Conservation (phyloP, 768 basidiomycete genomes). For the Leccinellum luteum region DNA sequence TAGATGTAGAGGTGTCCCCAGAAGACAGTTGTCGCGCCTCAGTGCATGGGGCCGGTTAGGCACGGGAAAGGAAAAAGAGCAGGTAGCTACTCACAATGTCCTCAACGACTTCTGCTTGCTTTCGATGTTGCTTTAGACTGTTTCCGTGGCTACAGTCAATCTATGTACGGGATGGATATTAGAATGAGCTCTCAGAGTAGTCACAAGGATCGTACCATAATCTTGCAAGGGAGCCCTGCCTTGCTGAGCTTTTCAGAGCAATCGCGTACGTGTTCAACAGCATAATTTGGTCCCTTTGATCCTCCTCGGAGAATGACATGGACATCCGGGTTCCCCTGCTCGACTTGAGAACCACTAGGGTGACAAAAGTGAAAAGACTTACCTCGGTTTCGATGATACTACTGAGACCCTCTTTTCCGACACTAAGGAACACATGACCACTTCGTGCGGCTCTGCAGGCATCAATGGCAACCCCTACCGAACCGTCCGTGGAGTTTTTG, state of each 20-base stretch:
- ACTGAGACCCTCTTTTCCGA: conserved; percentile 94
- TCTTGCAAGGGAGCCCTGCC: conserved; percentile 70
- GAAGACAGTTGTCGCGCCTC: conserved; percentile 74
- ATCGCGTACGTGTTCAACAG: conserved; percentile 73
- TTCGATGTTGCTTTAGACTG: conserved; percentile 86
- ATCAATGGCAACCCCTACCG: conserved; percentile 87
- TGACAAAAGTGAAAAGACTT: conserved; percentile 10
- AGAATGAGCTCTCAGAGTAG: neutral
- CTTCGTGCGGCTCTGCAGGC: conserved; percentile 89
- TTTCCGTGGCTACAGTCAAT: conserved; percentile 98
- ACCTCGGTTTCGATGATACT: conserved; percentile 95
- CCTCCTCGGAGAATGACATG: conserved; percentile 96
- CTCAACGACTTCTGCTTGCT: conserved; percentile 85
- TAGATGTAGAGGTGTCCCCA: conserved; percentile 64
- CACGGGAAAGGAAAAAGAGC: neutral
- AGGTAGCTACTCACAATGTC: conserved; percentile 63
- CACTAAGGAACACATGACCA: conserved; percentile 94
- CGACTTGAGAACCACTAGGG: conserved; percentile 3
- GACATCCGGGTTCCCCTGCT: conserved; percentile 83
- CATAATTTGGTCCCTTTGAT: conserved; percentile 85
- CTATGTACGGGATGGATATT: conserved; percentile 37
- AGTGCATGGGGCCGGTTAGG: conserved; percentile 12
- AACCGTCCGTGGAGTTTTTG: conserved; percentile 98
- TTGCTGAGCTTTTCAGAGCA: conserved; percentile 74
- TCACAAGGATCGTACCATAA: conserved; percentile 65